Conservation (phyloP, 805 yeast species). For the Candida anglica region DNA sequence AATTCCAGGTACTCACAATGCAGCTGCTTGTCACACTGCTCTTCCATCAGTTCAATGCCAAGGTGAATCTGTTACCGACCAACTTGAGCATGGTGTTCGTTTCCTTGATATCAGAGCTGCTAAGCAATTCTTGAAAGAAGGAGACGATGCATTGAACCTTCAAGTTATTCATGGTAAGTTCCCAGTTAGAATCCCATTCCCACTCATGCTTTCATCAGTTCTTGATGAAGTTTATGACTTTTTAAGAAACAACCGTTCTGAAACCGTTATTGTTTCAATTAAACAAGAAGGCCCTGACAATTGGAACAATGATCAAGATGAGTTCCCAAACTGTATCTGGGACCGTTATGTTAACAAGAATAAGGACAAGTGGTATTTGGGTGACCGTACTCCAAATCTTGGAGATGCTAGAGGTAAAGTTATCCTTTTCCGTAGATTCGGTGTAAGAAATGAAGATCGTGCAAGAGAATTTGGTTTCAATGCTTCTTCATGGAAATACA, state of each 20-base stretch:
- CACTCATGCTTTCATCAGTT: slow-evolving; percentile 47
- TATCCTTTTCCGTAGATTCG: slow-evolving; percentile 66
- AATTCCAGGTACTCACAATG: slow-evolving; percentile 83
- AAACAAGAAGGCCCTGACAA: slow-evolving; percentile 71
- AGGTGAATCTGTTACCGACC: slow-evolving; percentile 54
- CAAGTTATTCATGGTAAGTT: slow-evolving; percentile 73
- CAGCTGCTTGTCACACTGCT: slow-evolving; percentile 69
- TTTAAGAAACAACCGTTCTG: slow-evolving; percentile 48
- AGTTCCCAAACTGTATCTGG: slow-evolving; percentile 61
- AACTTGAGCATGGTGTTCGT: slow-evolving; percentile 70
- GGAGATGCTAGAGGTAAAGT: slow-evolving; percentile 66
- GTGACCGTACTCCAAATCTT: slow-evolving; percentile 51
- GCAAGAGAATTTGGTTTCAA: slow-evolving; percentile 56
- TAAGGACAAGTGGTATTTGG: slow-evolving; percentile 58
- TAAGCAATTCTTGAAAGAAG: slow-evolving; percentile 49
- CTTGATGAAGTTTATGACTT: slow-evolving; percentile 59
- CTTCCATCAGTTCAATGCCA: slow-evolving; percentile 79
- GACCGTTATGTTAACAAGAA: slow-evolving; percentile 47
- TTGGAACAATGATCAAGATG: slow-evolving; percentile 62
- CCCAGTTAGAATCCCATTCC: slow-evolving; percentile 61
- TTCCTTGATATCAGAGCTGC: slow-evolving; percentile 68
- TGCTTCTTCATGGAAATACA: slow-evolving; percentile 64
- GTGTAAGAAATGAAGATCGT: slow-evolving; percentile 46
- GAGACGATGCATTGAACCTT: slow-evolving; percentile 49
- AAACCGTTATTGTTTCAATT: slow-evolving; percentile 61